Conservation (phyloP, 805 yeast genomes). For the Pichia eremophila region DNA sequence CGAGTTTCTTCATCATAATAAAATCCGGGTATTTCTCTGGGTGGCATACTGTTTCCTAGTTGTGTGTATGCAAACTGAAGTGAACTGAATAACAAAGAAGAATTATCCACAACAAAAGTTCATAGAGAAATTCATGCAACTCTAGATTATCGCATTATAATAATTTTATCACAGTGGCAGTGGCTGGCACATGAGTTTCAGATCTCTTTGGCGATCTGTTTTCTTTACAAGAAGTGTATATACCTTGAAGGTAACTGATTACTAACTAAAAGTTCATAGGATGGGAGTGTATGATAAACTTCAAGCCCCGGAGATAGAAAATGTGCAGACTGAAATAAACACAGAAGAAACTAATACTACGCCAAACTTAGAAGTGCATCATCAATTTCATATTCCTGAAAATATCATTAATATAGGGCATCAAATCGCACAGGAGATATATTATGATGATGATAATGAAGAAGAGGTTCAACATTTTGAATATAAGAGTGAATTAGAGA, state of each 20-base stretch:
- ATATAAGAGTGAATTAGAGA: constrained; percentile 61
- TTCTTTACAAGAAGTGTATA: no score
- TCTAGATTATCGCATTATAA: no score
- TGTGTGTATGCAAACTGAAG: no score
- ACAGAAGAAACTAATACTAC: background rate
- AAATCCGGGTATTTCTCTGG: constrained; percentile 7
- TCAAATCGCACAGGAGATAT: constrained; percentile 24
- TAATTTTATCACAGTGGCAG: no score
- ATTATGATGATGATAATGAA: constrained; percentile 35
- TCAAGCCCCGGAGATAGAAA: background rate
- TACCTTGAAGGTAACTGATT: no score
- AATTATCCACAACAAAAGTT: no score
- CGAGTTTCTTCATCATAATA: constrained; percentile 6
- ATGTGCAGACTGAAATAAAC: background rate
- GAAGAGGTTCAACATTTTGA: constrained; percentile 64
- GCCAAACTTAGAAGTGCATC: background rate
- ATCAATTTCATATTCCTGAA: constrained; percentile 8
- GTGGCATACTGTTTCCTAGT: background rate
- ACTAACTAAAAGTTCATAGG: no score
- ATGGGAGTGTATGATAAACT: no score
- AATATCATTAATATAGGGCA: constrained; percentile 13
- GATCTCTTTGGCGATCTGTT: no score
- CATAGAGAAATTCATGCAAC: no score
- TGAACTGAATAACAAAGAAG: no score
- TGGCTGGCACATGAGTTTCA: no score